These are phyloP conservation scores for Acanthamoeba sp. DNA, from an alignment of 208 protist genomes.

Conservation along the genomic window DNA sequence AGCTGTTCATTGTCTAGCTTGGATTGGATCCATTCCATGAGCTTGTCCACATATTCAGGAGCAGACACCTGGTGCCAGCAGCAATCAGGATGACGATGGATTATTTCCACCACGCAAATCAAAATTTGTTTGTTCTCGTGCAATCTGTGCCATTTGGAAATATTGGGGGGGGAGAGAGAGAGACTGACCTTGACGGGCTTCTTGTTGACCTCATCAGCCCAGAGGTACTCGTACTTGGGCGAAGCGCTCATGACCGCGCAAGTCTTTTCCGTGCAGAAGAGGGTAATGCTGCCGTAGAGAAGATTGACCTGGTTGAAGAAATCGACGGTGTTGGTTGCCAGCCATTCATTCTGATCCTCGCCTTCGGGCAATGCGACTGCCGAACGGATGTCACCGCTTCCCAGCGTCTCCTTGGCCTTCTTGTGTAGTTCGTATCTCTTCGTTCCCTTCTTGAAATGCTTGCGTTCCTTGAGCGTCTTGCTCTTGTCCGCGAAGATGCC, in stretches of 20 bases:
- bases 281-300: slow-evolving; percentile 98
- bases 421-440: slow-evolving; percentile 96
- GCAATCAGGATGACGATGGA: slow-evolving; percentile 92
- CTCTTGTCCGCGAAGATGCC: slow-evolving; percentile 83
- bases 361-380: slow-evolving; percentile 96
- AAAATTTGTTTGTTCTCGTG: background rate
- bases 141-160: background rate
- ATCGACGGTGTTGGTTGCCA: slow-evolving; percentile 98
- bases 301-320: slow-evolving; percentile 99
- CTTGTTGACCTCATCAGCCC: slow-evolving; percentile 93
- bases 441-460: slow-evolving; percentile 96
- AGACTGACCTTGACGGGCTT: slow-evolving; percentile 76
- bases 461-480: slow-evolving; percentile 96
- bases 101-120: too few relatives aligned
- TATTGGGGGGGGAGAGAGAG: background rate
- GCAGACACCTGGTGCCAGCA: slow-evolving; percentile 93
- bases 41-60: slow-evolving; percentile 97
- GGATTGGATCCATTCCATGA: slow-evolving; percentile 99
- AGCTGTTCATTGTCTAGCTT: slow-evolving; percentile 96
- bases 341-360: slow-evolving; percentile 98
- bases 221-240: slow-evolving; percentile 97
- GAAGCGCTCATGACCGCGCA: slow-evolving; percentile 98
- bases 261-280: slow-evolving; percentile 97
- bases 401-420: slow-evolving; percentile 88
- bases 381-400: slow-evolving; percentile 93